A percentile compares a stretch with the other conserved stretches of the same genome.
Conservation (phyloP, 192 early-diverging fungal species). For the Coemansia sp. region DNA sequence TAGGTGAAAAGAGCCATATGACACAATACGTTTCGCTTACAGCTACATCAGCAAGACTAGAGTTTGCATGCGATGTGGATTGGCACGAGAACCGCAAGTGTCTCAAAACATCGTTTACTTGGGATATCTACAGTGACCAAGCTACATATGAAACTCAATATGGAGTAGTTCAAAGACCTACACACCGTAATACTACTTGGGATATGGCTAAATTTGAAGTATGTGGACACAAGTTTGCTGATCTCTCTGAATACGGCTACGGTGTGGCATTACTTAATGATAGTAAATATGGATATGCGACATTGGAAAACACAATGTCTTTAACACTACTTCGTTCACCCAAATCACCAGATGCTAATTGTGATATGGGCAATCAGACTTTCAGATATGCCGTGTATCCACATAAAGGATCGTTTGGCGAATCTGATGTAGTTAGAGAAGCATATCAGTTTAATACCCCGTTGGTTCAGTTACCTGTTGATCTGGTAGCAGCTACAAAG, state of each 20-base stretch:
- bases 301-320: conserved; percentile 73
- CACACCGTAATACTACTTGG: conserved; percentile 93
- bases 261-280: conserved; percentile 94
- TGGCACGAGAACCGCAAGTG: conserved; percentile 92
- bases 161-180: conserved; percentile 86
- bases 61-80: conserved; percentile 85
- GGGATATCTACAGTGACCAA: conserved; percentile 76
- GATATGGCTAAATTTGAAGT: conserved; percentile 92
- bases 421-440: conserved; percentile 80
- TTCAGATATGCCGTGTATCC: conserved; percentile 92
- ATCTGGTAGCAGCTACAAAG: background rate
- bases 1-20: conserved; percentile 66
- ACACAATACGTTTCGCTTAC: conserved; percentile 74
- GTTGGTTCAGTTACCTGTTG: conserved; percentile 50
- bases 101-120: conserved; percentile 89
- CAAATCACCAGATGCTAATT: conserved; percentile 64
- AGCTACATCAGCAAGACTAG: conserved; percentile 67
- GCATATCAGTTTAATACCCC: conserved; percentile 92
- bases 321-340: conserved; percentile 86
- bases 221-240: conserved; percentile 94
- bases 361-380: conserved; percentile 66
- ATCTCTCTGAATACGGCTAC: conserved; percentile 93
- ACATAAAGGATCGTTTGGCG: conserved; percentile 76
- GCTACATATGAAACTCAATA: conserved; percentile 97
- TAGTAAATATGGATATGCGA: conserved; percentile 94